Evolutionary conservation across 768 basidiomycete genomes (phyloP).

Genomic region (Mycena olivaceomarginata): DNA sequence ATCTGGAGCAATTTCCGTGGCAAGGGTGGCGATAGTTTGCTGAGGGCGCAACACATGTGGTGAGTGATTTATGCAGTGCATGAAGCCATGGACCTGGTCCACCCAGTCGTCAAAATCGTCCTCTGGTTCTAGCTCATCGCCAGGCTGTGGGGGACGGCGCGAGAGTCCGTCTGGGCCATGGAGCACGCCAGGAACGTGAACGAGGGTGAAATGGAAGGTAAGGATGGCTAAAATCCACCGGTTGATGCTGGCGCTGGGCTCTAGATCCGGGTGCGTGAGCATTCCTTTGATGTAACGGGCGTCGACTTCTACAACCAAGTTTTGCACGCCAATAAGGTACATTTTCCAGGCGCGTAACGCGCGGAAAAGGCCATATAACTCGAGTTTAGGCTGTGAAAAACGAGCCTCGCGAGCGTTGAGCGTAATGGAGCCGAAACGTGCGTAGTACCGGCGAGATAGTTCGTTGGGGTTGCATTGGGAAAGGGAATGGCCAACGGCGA

Average conservation of each 20-base stretch:
- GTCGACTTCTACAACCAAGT: slow-evolving; percentile 60
- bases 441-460: slow-evolving; percentile 45
- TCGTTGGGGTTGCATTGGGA: slow-evolving; percentile 50
- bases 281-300: slow-evolving; percentile 61
- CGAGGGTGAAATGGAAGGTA: slow-evolving; percentile 51
- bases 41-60: neutral
- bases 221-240: slow-evolving; percentile 51
- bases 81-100: slow-evolving; percentile 46
- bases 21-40: slow-evolving; percentile 1
- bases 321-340: slow-evolving; percentile 52
- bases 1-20: slow-evolving; percentile 5
- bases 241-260: slow-evolving; percentile 50
- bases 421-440: slow-evolving; percentile 58
- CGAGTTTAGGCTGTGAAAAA: slow-evolving; percentile 57
- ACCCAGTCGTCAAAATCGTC: neutral
- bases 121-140: slow-evolving; percentile 3
- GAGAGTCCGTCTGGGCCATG: slow-evolving; percentile 56
- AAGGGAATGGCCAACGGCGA: slow-evolving; percentile 58
- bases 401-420: slow-evolving; percentile 55
- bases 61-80: slow-evolving; percentile 42
- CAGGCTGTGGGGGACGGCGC: slow-evolving; percentile 37
- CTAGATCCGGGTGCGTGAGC: slow-evolving; percentile 51
- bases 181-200: no score
- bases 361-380: slow-evolving; percentile 57
- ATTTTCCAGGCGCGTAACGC: slow-evolving; percentile 45